Base-by-base conservation (phyloP, 495 filamentous ascomycete genomes). In the Articulospora tetracladia region DNA sequence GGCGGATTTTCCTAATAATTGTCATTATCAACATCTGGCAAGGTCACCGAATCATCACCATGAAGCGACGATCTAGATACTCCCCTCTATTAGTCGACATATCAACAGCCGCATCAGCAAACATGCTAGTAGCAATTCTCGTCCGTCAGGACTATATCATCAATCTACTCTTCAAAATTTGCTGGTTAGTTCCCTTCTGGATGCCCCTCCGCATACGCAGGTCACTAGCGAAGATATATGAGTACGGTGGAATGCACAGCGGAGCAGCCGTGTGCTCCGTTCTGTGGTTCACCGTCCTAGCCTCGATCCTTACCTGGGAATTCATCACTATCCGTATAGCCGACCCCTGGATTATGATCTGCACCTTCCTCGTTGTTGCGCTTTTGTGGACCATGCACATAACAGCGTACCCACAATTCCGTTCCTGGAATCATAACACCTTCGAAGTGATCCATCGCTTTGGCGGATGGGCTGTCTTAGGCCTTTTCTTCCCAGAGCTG, bases 131-230 rank as follows among this genome's bases (percentile, higher is more conserved):
- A 24, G 72, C 70, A 57, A 72, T 82, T 28, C 58, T 91, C 25
- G 86, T 89, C 64, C 85, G 90, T 3, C 87, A 92, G 65, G 88
- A 91, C 60, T 78, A 89, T 49, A 79, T 91, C 19, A 82, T 93
- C 68, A 93, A 93, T 70, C 64, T 80, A 19, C 79, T 91, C 32
- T 92, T 89, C 68, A 71, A 72, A 53, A 61, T 86, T 28, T 86
- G 83, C 60, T 87, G 70, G 53, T 68, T 70, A 27, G 73, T 74
- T 56, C 85, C 89, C 0, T 76, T 78, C 55, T 81, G 76, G 10
- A 78, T 80, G 36, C 89, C 90, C 0, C 73, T 90, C 34, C 73
- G 76, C 41, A 72, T 90, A 44, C 86, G 90, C 26, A 79, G 78
- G 0, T 73, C 84, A n/a, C 78, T 82, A 0, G 87, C 88, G 25